Evolutionary conservation across 306 rosid species (phyloP).

Genomic region (Datisca glomerata): DNA sequence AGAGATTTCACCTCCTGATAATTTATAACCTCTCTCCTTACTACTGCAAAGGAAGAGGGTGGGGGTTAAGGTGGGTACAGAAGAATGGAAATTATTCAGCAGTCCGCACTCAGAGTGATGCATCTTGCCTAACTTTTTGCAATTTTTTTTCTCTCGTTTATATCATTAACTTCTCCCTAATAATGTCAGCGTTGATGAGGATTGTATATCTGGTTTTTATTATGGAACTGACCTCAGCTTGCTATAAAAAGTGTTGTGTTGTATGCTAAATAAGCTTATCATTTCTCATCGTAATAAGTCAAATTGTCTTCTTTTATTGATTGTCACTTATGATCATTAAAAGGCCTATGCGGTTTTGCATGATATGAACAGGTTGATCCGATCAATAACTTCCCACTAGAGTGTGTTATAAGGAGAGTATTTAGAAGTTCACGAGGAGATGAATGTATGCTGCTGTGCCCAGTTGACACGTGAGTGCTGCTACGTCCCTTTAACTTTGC

Average conservation of each 20-base stretch:
- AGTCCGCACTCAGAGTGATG: neutral
- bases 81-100: no score
- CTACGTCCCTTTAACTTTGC: constrained; percentile 2
- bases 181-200: no score
- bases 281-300: no score
- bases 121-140: neutral
- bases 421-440: constrained; percentile 66
- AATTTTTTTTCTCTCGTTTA: neutral
- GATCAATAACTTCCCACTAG: constrained; percentile 52
- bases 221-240: no score
- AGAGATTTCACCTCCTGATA: no score
- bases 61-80: no score
- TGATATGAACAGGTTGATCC: constrained; percentile 65
- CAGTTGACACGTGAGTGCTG: constrained; percentile 76
- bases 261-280: no score
- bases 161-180: neutral
- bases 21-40: no score
- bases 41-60: no score
- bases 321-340: neutral
- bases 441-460: constrained; percentile 80
- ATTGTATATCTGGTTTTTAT: no score
- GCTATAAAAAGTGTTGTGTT: no score
- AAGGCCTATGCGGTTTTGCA: constrained; percentile 1
- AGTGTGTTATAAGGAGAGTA: constrained; percentile 76
- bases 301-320: no score